Base-by-base conservation (phyloP, 345 rosid species). In the Chamaenerion angustifolium region DNA sequence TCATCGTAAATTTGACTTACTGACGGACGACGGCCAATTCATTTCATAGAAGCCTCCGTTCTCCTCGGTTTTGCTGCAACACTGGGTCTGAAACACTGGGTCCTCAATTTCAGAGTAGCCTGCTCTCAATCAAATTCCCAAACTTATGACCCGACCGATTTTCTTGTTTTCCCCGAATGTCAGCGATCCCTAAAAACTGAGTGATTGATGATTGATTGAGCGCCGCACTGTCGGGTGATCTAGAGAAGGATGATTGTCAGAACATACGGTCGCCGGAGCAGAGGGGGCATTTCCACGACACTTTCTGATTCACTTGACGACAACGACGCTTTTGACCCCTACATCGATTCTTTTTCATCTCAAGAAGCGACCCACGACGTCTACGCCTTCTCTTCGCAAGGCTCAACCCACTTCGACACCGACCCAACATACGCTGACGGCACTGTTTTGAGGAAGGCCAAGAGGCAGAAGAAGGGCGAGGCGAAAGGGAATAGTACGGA, bases 191-290 rank as follows among this genome's bases (percentile, higher is more conserved):
- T 35, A 27, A 23, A n/a, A 21, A 18, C 43, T 44, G 40, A 42
- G 6, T 35, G 45, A 11, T 55, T 12, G 49, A 35, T 31, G 18
- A 4, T 15, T 31, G 18, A 4, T 15, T 11, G 21, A 31, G 41
- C 5, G 54, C 62, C 55, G 51, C 40, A 1, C 15, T 31, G 10
- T 31, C 5, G 8, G 37, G 37, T 31, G 37, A 31, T 31, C 37
- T 31, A 31, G 3, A 46, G 51, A 64, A 58, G 61, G 50, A 87
- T 86, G 98, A 82, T 84, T 52, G 95, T 78, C 54, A 72, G 98
- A 60, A 84, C 93, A 0, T 92, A 87, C 82, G 96, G 96, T 56
- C 93, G 96, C 57, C 95, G 98, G 52, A 82, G 59, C 60, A 68
- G 83, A 42, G 76, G 78, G 41, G 75, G 78, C 37, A 55, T 71